Base-by-base conservation (phyloP, 768 basidiomycete genomes). In the Suillus ampliporus region DNA sequence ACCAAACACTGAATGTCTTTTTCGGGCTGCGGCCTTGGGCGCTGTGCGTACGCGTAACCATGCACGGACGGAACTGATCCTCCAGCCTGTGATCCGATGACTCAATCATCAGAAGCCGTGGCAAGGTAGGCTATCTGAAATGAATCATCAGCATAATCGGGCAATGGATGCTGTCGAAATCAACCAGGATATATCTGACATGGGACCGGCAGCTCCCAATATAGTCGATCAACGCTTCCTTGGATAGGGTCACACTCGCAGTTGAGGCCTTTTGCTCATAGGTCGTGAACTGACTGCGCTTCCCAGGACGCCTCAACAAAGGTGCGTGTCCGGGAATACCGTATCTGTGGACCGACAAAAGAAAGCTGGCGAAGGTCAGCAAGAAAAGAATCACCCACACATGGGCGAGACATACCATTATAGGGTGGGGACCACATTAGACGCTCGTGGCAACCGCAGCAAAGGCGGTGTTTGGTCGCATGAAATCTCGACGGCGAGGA, bases 181-280 rank as follows among this genome's bases (percentile, higher is more conserved):
- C 21, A 37, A 37, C 35, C 35, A 54, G 53, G 53, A 23, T 37
- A 54, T 54, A n/a, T n/a, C n/a, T n/a, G 54, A 19, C 54, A 40
- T 40, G 10, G 37, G 38, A 26, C 41, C 17, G 28, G 21, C 52
- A 6, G 21, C 31, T 58, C n/a, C 43, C 14, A 28, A 31, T 34
- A 53, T 57, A 15, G 13, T 31, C 37, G 37, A 40, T 51, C 35
- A 50, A 17, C 7, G 26, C 48, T 48, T 15, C n/a, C 23, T 40
- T 19, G n/a, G 26, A 48, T 37, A 10, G 26, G 19, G 10, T 17
- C 31, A 31, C 17, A n/a, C 19, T 11, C 8, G 9, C 17, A 10
- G 11, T 52, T 15, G 35, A 52, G 31, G 19, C 6, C 15, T 50
- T 50, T 5, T 28, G 26, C 26, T 15, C 26, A 14, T 28, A 28